Evolutionary conservation across 768 basidiomycete genomes (phyloP).

Genomic region (Pleurotus tuoliensis): DNA sequence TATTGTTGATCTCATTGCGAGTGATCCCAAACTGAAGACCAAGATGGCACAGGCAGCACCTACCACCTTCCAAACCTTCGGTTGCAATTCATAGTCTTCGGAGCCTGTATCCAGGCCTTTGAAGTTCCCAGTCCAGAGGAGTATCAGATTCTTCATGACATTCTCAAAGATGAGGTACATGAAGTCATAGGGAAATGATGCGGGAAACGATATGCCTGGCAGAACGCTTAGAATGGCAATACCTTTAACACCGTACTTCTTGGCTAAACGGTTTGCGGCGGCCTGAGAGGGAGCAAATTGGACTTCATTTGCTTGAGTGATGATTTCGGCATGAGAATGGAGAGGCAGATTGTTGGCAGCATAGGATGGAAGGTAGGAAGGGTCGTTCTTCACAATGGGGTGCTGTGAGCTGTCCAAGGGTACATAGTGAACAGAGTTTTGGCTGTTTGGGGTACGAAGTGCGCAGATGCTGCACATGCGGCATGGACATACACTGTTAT

Average conservation of each 20-base stretch:
- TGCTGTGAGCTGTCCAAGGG: constrained; percentile 17
- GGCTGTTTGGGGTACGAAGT: constrained; percentile 13
- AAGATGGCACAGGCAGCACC: constrained; percentile 27
- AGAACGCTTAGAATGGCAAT: constrained; percentile 26
- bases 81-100: constrained; percentile 25
- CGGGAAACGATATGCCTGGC: constrained; percentile 29
- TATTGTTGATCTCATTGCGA: constrained; percentile 15
- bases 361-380: constrained; percentile 10
- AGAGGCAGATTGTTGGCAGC: constrained; percentile 30
- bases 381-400: background rate
- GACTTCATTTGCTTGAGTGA: constrained; percentile 20
- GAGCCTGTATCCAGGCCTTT: constrained; percentile 31
- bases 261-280: constrained; percentile 19
- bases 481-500: constrained; percentile 14
- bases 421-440: constrained; percentile 21
- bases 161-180: constrained; percentile 50
- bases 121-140: constrained; percentile 37
- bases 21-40: constrained; percentile 32
- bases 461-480: constrained; percentile 24
- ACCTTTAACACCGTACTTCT: constrained; percentile 29
- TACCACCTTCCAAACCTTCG: constrained; percentile 35
- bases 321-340: constrained; percentile 24
- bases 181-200: constrained; percentile 42
- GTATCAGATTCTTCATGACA: constrained; percentile 33
- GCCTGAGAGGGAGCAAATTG: constrained; percentile 17